phyloP scores from a whole-genome alignment of 805 yeast species.

The Candida sakaeoensis region DNA sequence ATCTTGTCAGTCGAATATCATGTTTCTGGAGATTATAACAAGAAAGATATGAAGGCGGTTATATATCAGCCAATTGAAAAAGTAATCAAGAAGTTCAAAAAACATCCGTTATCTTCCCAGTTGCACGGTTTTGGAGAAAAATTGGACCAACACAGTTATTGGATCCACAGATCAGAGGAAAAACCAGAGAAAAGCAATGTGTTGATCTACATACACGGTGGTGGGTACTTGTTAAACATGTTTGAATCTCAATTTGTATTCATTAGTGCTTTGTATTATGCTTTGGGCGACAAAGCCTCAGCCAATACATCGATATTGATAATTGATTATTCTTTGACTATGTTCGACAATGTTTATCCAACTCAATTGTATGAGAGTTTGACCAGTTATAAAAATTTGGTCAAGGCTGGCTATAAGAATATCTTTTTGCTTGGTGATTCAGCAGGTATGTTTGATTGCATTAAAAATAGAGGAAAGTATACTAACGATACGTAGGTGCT shows the following conservation, averaged over 20 bases:
- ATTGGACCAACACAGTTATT: constrained; percentile 25
- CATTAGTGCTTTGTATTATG: constrained; percentile 22
- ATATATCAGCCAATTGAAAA: constrained; percentile 20
- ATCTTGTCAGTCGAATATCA: constrained; percentile 24
- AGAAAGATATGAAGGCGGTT: constrained; percentile 19
- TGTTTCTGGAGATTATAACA: constrained; percentile 20
- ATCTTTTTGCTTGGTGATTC: constrained; percentile 39
- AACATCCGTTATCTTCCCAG: constrained; percentile 11
- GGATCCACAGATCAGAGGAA: constrained; percentile 30
- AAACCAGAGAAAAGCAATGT: constrained; percentile 13
- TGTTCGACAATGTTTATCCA: constrained; percentile 29
- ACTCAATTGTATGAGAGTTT: constrained; percentile 29
- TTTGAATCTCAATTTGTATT: constrained; percentile 30
- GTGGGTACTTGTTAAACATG: constrained; percentile 27
- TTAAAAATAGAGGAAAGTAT: too few relatives aligned
- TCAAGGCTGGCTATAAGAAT: constrained; percentile 21
- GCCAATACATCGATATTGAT: constrained; percentile 21
- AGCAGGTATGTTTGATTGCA: constrained; percentile 35
- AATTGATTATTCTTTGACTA: constrained; percentile 30
- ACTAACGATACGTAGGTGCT: constrained; percentile 13
- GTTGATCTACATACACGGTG: constrained; percentile 37
- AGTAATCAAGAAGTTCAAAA: constrained; percentile 13
- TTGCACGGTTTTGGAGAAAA: constrained; percentile 14
- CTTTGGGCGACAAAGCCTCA: constrained; percentile 17
- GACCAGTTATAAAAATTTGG: constrained; percentile 20